Percentiles rank a stretch among this genome's conserved stretches.
Conservation (phyloP, 1,284 basidiomycete genomes). For the Salmacisia buchloeana region DNA sequence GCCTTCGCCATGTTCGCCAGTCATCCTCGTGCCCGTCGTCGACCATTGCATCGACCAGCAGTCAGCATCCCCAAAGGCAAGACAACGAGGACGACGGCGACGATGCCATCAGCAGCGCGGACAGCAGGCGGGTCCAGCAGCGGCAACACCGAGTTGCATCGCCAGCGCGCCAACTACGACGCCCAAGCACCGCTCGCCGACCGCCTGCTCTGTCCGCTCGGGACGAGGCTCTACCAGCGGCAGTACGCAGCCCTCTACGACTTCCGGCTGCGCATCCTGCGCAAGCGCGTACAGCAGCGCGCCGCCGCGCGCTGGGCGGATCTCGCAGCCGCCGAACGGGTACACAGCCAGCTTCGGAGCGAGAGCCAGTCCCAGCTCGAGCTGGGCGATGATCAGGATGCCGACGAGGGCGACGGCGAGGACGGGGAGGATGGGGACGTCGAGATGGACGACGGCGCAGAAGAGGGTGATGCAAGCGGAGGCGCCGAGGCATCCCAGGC, state of each 20-base stretch:
- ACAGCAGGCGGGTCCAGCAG: too few relatives aligned
- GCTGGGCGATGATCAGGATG: slow-evolving; percentile 1
- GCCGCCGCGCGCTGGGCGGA: slow-evolving; percentile 25
- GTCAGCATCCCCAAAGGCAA: background rate
- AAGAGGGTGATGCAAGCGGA: background rate
- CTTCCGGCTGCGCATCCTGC: slow-evolving; percentile 44
- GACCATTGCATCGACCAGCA: too few relatives aligned
- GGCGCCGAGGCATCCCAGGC: background rate
- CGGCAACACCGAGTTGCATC: background rate
- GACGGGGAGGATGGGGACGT: background rate
- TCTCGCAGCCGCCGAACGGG: slow-evolving; percentile 8
- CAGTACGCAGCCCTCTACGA: slow-evolving; percentile 49
- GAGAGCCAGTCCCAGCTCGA: slow-evolving; percentile 16
- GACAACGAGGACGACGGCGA: too few relatives aligned
- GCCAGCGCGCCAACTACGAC: background rate
- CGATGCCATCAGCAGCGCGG: background rate
- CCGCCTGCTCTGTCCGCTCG: slow-evolving; percentile 3
- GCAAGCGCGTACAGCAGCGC: slow-evolving; percentile 31
- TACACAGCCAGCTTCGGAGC: slow-evolving; percentile 17
- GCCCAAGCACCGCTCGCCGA: background rate
- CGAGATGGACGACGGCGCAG: slow-evolving; percentile 9
- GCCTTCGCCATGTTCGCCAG: background rate
- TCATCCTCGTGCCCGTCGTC: too few relatives aligned
- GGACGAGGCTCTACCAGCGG: slow-evolving; percentile 23
- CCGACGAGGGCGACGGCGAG: slow-evolving; percentile 9